phyloP scores from a whole-genome alignment of 257 asterid genomes.

The Capsicum baccatum region DNA sequence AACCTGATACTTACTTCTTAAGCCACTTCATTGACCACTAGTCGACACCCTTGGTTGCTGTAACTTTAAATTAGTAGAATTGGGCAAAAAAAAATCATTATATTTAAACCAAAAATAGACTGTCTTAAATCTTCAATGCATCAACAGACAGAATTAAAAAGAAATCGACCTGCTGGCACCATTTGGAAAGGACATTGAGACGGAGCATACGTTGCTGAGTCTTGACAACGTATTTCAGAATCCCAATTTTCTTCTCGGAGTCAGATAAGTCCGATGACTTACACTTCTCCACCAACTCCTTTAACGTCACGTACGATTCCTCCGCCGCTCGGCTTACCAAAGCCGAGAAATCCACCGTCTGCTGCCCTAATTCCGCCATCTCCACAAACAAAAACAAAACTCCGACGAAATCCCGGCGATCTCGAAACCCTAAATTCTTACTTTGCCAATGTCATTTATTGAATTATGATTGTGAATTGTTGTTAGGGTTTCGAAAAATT shows the following conservation, averaged over 20 bases:
- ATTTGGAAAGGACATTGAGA: conserved; percentile 95
- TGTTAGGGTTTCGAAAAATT: conserved; percentile 31
- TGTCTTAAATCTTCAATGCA: background rate
- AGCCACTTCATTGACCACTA: no score
- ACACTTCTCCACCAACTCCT: conserved; percentile 89
- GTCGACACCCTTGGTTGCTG: no score
- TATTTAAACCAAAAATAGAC: background rate
- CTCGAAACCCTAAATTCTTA: background rate
- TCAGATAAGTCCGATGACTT: conserved; percentile 74
- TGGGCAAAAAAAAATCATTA: background rate
- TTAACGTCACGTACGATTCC: conserved; percentile 71
- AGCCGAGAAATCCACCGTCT: conserved; percentile 84
- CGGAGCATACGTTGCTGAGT: conserved; percentile 99
- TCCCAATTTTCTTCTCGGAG: conserved; percentile 92
- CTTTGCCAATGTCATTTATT: background rate
- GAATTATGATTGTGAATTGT: background rate
- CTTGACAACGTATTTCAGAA: conserved; percentile 83
- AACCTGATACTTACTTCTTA: no score
- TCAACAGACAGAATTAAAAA: background rate
- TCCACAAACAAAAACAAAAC: conserved; percentile 17
- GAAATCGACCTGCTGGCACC: conserved; percentile 91
- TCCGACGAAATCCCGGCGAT: background rate
- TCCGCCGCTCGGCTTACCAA: conserved; percentile 85
- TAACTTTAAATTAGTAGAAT: background rate
- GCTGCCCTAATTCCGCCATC: conserved; percentile 87